A percentile compares a stretch with the other conserved stretches of the same genome.
phyloP scores from a whole-genome alignment of 805 yeast species.

The Jamesozyma spencerorum region DNA sequence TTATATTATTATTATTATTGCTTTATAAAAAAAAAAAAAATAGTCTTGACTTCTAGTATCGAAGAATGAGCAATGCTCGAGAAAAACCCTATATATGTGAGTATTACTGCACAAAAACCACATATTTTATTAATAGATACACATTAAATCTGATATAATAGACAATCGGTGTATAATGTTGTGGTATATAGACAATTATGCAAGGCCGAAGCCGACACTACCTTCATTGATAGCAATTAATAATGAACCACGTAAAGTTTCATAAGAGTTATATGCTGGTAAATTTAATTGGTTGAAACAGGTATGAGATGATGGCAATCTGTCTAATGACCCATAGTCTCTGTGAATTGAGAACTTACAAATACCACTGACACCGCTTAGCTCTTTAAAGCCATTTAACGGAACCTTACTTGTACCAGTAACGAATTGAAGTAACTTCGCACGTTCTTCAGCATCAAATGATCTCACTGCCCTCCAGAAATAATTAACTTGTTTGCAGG shows the following conservation, averaged over 20 bases:
- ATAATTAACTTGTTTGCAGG: slow-evolving; percentile 85
- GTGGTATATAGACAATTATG: slow-evolving; percentile 12
- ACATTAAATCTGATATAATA: not conserved
- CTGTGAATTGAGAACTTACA: slow-evolving; percentile 83
- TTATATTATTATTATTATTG: no score
- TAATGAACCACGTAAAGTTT: slow-evolving; percentile 69
- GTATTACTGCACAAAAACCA: no score
- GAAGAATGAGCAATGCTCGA: no score
- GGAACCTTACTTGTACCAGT: slow-evolving; percentile 98
- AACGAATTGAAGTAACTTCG: slow-evolving; percentile 86
- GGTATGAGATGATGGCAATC: slow-evolving; percentile 92
- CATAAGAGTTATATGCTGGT: slow-evolving; percentile 88
- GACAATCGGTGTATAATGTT: not conserved
- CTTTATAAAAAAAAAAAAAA: no score
- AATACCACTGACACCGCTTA: slow-evolving; percentile 79
- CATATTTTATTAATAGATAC: not conserved
- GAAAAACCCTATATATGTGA: no score
- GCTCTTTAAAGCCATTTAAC: slow-evolving; percentile 80
- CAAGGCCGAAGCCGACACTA: slow-evolving; percentile 81
- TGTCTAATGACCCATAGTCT: slow-evolving; percentile 74
- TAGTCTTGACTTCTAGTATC: no score
- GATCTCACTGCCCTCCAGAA: slow-evolving; percentile 97
- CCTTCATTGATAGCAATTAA: slow-evolving; percentile 88
- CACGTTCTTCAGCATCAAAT: slow-evolving; percentile 88
- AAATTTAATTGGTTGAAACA: slow-evolving; percentile 92